Conservation (phyloP, 2,329 filamentous ascomycete genomes). For the Xylogone sp. region DNA sequence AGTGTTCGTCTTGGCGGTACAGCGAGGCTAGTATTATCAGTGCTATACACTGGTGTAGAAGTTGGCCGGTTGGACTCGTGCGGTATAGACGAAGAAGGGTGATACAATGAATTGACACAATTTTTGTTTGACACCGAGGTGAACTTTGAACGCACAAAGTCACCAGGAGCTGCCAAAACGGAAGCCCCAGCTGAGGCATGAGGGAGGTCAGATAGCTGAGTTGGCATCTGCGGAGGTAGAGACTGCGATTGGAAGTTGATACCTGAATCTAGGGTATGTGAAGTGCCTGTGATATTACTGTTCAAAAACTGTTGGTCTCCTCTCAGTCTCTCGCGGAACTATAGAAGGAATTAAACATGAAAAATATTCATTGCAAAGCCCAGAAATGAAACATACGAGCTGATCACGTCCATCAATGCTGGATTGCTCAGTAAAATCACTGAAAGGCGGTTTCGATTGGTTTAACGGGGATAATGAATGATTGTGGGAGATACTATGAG, state of each 20-base stretch:
- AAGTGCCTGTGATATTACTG: neutral
- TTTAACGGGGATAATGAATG: neutral
- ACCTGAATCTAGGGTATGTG: neutral
- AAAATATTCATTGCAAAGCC: too few species aligned
- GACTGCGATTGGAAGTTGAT: neutral
- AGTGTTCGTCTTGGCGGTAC: slow-evolving; percentile 22
- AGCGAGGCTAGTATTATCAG: slow-evolving; percentile 4
- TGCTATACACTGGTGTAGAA: slow-evolving; percentile 8
- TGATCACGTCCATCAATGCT: too few species aligned
- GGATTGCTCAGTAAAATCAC: too few species aligned
- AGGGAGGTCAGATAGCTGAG: neutral
- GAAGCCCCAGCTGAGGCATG: neutral
- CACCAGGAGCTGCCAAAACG: neutral
- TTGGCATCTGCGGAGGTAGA: neutral
- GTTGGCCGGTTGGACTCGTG: slow-evolving; percentile 5
- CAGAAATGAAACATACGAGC: too few species aligned
- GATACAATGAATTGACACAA: neutral
- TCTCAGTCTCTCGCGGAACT: neutral
- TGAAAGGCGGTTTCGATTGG: too few species aligned
- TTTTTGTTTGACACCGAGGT: neutral
- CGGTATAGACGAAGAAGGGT: neutral
- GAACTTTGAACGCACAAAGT: neutral
- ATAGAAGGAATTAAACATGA: neutral
- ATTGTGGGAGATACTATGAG: neutral
- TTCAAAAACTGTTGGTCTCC: neutral